Base-by-base conservation (phyloP, 441 rosid species). In the Euphorbia corollata region DNA sequence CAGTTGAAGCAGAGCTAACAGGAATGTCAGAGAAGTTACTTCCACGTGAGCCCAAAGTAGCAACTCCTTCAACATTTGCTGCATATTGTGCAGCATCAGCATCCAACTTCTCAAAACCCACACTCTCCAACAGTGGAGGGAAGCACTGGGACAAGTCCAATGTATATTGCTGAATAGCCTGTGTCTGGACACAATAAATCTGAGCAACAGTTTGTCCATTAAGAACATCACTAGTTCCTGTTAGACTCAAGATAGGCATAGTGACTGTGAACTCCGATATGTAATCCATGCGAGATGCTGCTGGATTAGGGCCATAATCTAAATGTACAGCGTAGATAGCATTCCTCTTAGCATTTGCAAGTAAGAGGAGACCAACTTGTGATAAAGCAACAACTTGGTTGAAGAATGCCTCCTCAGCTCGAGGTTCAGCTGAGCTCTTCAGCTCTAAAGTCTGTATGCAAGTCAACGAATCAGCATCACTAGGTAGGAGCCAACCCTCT, bases 341-440 rank as follows among this genome's bases (percentile, higher is more conserved):
- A 74, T 86, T 87, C 81, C 81, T 87, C 81, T 89, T 87, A 12
- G 96, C 96, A 78, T 91, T 91, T 72, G 98, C 96, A 70, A 91
- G 83, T 71, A 91, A 79, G 65, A 86, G 70, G 59, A 90, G 79
- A 67, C 91, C 87, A 54, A 85, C 81, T 70, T 71, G 87, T 68
- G 91, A 75, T 61, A 90, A 74, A 20, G 86, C 86, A 58, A 85
- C 78, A 34, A 85, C 88, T 79, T 88, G 95, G 74, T 90, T 91
- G 70, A 89, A 89, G 76, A 91, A 87, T 38, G 91, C 87, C 71
- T 81, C 86, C 63, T 85, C 91, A 64, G 77, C 76, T 64, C 61
- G 81, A 66, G 88, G 73, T 70, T 83, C 87, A 74, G 75, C 64
- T 64, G 96, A 87, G 75, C 95, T 82, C 75, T 75, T 87, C 70